phyloP scores from a whole-genome alignment of 2,329 filamentous ascomycete genomes.

The Drechslerella coelobrocha region DNA sequence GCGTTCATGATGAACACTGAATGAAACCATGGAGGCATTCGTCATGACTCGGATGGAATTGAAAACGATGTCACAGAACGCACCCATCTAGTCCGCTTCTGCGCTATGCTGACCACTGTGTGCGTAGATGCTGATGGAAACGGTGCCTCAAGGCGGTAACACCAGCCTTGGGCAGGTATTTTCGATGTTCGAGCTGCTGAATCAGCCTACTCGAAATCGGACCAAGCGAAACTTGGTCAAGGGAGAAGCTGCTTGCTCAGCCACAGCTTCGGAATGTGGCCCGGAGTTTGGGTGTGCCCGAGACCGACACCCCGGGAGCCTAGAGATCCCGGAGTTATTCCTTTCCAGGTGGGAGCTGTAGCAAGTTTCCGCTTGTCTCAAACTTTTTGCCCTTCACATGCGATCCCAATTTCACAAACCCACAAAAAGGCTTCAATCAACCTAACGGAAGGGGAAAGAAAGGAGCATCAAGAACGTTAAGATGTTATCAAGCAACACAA shows the following conservation, averaged over 20 bases:
- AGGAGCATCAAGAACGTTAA: slow-evolving; percentile 10
- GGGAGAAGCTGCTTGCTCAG: slow-evolving; percentile 22
- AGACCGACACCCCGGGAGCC: slow-evolving; percentile 8
- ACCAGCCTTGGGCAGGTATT: slow-evolving; percentile 14
- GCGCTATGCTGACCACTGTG: slow-evolving; percentile 18
- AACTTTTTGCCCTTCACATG: slow-evolving; percentile 44
- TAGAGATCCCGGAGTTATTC: not conserved
- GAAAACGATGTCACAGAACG: slow-evolving; percentile 18
- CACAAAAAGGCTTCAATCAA: slow-evolving; percentile 30
- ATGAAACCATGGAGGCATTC: slow-evolving; percentile 24
- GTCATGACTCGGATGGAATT: slow-evolving; percentile 29
- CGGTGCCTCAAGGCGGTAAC: not conserved
- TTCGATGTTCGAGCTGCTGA: slow-evolving; percentile 5
- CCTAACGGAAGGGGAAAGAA: slow-evolving; percentile 1
- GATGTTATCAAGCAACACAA: slow-evolving; percentile 26
- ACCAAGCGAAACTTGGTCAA: slow-evolving; percentile 25
- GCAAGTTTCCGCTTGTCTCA: slow-evolving; percentile 44
- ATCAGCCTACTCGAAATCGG: slow-evolving; percentile 17
- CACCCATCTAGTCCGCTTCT: slow-evolving; percentile 19
- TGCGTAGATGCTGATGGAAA: slow-evolving; percentile 8
- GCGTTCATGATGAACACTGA: slow-evolving; percentile 6
- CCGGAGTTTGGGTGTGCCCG: slow-evolving; percentile 5
- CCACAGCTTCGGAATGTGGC: slow-evolving; percentile 42
- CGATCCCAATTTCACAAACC: slow-evolving; percentile 15
- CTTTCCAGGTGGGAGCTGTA: not conserved